These are phyloP conservation scores for Mycena rosella DNA, from an alignment of 768 basidiomycete species.

Conservation along the genomic window DNA sequence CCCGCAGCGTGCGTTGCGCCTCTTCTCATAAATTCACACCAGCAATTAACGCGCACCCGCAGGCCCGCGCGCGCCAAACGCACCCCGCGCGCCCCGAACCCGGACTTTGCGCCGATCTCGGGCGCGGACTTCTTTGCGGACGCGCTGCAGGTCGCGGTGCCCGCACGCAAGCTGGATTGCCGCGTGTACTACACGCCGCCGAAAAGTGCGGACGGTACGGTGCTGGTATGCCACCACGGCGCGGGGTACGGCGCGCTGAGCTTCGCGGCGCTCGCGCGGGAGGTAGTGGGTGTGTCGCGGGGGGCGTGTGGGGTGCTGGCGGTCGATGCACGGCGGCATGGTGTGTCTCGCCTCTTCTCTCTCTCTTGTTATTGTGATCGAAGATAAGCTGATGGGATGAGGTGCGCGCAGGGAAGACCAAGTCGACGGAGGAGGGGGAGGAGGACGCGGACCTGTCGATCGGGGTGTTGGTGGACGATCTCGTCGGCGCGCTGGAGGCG, in stretches of 20 bases:
- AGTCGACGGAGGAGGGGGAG: slow-evolving; percentile 50
- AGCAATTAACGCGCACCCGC: no score
- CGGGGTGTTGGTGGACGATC: slow-evolving; percentile 77
- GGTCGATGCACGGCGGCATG: slow-evolving; percentile 89
- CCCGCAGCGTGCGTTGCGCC: slow-evolving; percentile 65
- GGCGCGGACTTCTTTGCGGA: slow-evolving; percentile 82
- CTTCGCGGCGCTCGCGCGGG: slow-evolving; percentile 93
- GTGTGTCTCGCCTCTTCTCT: slow-evolving; percentile 58
- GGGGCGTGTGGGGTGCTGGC: slow-evolving; percentile 87
- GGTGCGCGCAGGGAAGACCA: slow-evolving; percentile 88
- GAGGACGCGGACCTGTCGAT: slow-evolving; percentile 76
- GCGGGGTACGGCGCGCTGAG: slow-evolving; percentile 92
- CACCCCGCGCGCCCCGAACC: slow-evolving; percentile 60
- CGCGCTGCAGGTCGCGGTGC: slow-evolving; percentile 82
- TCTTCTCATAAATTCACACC: no score
- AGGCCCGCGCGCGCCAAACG: slow-evolving; percentile 46
- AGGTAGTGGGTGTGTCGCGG: slow-evolving; percentile 68
- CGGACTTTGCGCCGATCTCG: slow-evolving; percentile 82
- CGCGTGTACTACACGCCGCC: slow-evolving; percentile 90
- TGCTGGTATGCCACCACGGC: slow-evolving; percentile 95
- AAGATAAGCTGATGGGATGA: no score
- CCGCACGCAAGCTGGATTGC: slow-evolving; percentile 70
- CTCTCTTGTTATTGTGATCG: no score
- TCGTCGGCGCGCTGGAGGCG: slow-evolving; percentile 75
- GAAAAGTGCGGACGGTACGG: slow-evolving; percentile 63